Evolutionary conservation across 768 basidiomycete genomes (phyloP).

Genomic region (Rhodotorula diobovata): DNA sequence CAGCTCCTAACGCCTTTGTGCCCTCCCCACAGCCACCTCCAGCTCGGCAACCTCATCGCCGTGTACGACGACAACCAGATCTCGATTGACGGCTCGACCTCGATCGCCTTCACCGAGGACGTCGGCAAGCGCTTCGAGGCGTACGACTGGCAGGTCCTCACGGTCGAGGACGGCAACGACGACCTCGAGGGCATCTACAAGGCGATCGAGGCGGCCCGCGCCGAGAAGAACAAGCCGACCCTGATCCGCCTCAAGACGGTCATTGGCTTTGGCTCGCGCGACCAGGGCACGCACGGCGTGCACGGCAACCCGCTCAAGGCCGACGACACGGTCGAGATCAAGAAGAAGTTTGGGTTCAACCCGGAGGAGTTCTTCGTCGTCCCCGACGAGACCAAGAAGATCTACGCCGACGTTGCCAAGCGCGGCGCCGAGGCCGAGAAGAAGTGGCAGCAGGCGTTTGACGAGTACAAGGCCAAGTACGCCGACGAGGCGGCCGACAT

Average conservation of each 20-base stretch:
- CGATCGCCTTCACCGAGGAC: constrained; percentile 88
- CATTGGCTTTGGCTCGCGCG: constrained; percentile 89
- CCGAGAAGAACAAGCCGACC: constrained; percentile 75
- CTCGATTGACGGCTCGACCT: constrained; percentile 91
- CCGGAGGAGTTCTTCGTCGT: constrained; percentile 72
- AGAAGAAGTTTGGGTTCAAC: constrained; percentile 77
- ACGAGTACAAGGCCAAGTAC: constrained; percentile 68
- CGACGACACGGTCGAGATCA: constrained; percentile 78
- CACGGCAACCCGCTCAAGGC: constrained; percentile 90
- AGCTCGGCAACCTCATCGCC: constrained; percentile 86
- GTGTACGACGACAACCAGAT: constrained; percentile 97
- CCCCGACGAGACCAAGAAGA: constrained; percentile 64
- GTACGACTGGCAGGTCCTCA: constrained; percentile 91
- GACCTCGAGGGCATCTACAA: constrained; percentile 72
- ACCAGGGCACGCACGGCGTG: constrained; percentile 87
- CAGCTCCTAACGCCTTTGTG: too few species aligned
- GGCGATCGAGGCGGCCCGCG: constrained; percentile 71
- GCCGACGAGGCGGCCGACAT: constrained; percentile 82
- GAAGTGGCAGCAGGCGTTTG: constrained; percentile 67
- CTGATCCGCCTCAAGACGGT: constrained; percentile 60
- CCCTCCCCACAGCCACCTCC: constrained; percentile 58
- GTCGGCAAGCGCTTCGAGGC: constrained; percentile 80
- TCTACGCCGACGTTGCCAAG: constrained; percentile 63
- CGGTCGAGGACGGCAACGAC: constrained; percentile 50
- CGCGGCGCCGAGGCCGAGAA: constrained; percentile 69